Evolutionary conservation across 1,284 basidiomycete genomes (phyloP).

Genomic region (Neolentinus lepideus): DNA sequence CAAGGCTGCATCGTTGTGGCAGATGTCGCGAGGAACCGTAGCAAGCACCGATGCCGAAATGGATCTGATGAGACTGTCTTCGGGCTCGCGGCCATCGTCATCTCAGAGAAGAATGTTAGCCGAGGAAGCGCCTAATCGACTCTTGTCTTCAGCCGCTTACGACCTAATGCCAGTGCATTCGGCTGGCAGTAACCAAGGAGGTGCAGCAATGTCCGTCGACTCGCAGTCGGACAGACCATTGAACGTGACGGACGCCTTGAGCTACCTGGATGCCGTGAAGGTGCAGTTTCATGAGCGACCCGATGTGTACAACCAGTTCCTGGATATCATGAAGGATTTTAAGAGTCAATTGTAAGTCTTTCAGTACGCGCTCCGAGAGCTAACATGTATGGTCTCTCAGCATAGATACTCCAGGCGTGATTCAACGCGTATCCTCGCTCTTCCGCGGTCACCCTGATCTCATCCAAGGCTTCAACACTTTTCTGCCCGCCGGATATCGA

Average conservation of each 20-base stretch:
- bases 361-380: neutral
- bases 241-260: slow-evolving; percentile 87
- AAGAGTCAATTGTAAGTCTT: slow-evolving; percentile 77
- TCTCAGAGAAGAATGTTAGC: neutral
- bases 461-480: slow-evolving; percentile 98
- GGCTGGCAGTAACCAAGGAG: neutral
- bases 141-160: neutral
- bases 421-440: slow-evolving; percentile 88
- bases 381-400: slow-evolving; percentile 30
- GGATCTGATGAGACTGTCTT: neutral
- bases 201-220: neutral
- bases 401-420: slow-evolving; percentile 96
- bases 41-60: neutral
- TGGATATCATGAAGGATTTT: slow-evolving; percentile 99
- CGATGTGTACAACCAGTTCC: slow-evolving; percentile 90
- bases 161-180: neutral
- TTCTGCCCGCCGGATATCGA: slow-evolving; percentile 90
- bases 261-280: slow-evolving; percentile 93
- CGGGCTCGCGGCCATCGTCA: neutral
- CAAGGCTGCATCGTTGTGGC: too few species aligned
- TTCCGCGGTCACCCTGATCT: slow-evolving; percentile 89
- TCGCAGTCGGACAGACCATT: slow-evolving; percentile 32
- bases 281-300: slow-evolving; percentile 81
- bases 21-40: too few species aligned
- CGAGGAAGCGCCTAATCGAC: neutral